Percentiles rank a stretch among this genome's conserved stretches.
phyloP scores from a whole-genome alignment of 306 rosid species.

The Vachellia pachyceras region DNA sequence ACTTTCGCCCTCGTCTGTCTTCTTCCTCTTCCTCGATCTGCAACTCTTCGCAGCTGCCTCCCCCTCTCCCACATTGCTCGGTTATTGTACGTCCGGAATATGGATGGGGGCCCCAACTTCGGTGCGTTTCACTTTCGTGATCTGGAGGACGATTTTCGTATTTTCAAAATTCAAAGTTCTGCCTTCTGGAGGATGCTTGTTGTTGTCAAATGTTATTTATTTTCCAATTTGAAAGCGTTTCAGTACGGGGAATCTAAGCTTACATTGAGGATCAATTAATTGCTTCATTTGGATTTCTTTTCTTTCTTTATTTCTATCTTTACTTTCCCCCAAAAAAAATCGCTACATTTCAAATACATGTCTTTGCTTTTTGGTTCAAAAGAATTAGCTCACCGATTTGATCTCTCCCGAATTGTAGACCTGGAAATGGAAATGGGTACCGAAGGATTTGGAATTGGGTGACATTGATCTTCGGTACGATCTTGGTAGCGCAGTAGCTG shows the following conservation, averaged over 20 bases:
- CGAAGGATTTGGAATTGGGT: background rate
- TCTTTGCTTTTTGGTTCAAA: background rate
- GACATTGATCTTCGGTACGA: conserved; percentile 21
- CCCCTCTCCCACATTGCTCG: conserved; percentile 32
- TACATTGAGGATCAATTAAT: conserved; percentile 11
- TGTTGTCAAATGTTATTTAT: background rate
- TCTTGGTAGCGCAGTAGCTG: conserved; percentile 35
- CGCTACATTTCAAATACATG: background rate
- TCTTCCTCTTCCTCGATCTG: conserved; percentile 53
- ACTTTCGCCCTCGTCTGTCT: conserved; percentile 46
- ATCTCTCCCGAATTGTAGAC: conserved; percentile 18
- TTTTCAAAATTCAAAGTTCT: background rate
- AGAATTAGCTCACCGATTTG: conserved; percentile 32
- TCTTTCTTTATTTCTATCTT: conserved; percentile 10
- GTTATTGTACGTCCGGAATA: conserved; percentile 22
- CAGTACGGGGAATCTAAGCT: conserved; percentile 33
- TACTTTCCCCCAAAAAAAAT: too few species aligned
- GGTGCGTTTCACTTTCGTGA: conserved; percentile 48
- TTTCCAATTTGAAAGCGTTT: conserved; percentile 35
- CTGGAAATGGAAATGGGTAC: conserved; percentile 8
- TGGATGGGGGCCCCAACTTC: conserved; percentile 40
- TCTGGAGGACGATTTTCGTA: background rate
- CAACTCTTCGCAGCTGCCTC: conserved; percentile 41
- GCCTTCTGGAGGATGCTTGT: background rate
- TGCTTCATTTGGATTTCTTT: conserved; percentile 47